phyloP scores from a whole-genome alignment of 2,329 filamentous ascomycete species.

The Cercospora berteroae region DNA sequence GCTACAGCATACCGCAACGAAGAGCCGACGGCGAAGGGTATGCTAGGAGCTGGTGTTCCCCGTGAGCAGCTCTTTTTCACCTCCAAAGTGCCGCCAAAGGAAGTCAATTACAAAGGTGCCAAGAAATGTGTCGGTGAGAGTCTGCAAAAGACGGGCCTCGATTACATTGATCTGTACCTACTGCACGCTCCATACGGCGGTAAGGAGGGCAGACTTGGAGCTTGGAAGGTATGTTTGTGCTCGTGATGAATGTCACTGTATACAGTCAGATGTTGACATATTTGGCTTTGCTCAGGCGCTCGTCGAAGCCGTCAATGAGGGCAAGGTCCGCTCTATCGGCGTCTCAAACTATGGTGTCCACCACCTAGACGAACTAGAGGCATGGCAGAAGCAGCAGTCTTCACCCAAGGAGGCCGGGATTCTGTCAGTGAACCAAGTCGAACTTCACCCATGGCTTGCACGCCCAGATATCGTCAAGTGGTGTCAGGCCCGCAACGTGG shows the following conservation, averaged over 20 bases:
- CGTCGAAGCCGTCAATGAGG: slow-evolving; percentile 52
- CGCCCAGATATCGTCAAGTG: slow-evolving; percentile 77
- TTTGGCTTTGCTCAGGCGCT: slow-evolving; percentile 45
- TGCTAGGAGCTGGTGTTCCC: slow-evolving; percentile 52
- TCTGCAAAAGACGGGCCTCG: slow-evolving; percentile 56
- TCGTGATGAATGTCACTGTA: not conserved
- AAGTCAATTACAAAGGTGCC: slow-evolving; percentile 62
- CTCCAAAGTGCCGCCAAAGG: slow-evolving; percentile 55
- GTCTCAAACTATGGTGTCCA: slow-evolving; percentile 57
- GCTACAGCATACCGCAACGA: slow-evolving; percentile 61
- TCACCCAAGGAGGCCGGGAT: slow-evolving; percentile 60
- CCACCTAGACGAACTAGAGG: slow-evolving; percentile 55
- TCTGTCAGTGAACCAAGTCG: slow-evolving; percentile 81
- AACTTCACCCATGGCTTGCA: slow-evolving; percentile 84
- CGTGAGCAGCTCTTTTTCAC: slow-evolving; percentile 62
- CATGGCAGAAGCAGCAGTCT: slow-evolving; percentile 48
- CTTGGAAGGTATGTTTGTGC: slow-evolving; percentile 41
- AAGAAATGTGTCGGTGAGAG: slow-evolving; percentile 64
- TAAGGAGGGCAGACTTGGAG: slow-evolving; percentile 49
- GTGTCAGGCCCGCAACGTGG: slow-evolving; percentile 58
- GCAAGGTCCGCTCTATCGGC: slow-evolving; percentile 54
- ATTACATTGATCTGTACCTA: slow-evolving; percentile 49
- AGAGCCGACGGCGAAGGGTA: slow-evolving; percentile 53
- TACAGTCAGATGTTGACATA: not conserved
- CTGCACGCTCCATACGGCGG: slow-evolving; percentile 56